A percentile compares a stretch with the other conserved stretches of the same genome.
These are phyloP conservation scores for Athelia sp. DNA, from an alignment of 1,284 basidiomycete species.

Conservation along the genomic window DNA sequence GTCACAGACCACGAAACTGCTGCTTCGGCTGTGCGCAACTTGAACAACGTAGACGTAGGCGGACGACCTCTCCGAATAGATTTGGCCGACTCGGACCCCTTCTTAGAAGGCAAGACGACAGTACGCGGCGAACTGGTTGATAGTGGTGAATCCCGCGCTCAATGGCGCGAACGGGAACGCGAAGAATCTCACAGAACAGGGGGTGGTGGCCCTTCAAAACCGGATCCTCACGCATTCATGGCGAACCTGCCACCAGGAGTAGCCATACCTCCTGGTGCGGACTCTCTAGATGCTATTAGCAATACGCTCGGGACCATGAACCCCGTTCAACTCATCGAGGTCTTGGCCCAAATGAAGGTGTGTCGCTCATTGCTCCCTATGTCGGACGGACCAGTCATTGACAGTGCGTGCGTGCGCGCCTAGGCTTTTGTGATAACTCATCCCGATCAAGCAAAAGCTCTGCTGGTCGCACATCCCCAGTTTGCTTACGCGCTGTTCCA, in stretches of 20 bases:
- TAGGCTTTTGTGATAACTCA: slow-evolving; percentile 88
- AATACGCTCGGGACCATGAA: slow-evolving; percentile 83
- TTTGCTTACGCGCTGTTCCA: slow-evolving; percentile 96
- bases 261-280: slow-evolving; percentile 70
- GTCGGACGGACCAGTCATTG: slow-evolving; percentile 5
- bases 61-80: slow-evolving; percentile 85
- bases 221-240: slow-evolving; percentile 53
- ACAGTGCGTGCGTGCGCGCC: slow-evolving; percentile 7
- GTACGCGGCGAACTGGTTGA: slow-evolving; percentile 41
- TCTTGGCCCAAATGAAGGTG: slow-evolving; percentile 98
- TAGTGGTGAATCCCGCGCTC: slow-evolving; percentile 41
- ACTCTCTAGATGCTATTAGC: slow-evolving; percentile 82
- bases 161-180: slow-evolving; percentile 48
- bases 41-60: slow-evolving; percentile 79
- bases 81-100: slow-evolving; percentile 59
- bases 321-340: slow-evolving; percentile 86
- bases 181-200: slow-evolving; percentile 26
- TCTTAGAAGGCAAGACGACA: slow-evolving; percentile 60
- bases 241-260: slow-evolving; percentile 74
- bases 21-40: slow-evolving; percentile 77
- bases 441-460: slow-evolving; percentile 82
- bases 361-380: slow-evolving; percentile 20
- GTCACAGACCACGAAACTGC: slow-evolving; percentile 85
- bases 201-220: slow-evolving; percentile 12
- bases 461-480: slow-evolving; percentile 86